Evolutionary conservation across 2,329 filamentous ascomycete genomes (phyloP), one percentile per base, ranked within the genome.

Genomic region (Berkeleyomyces basicola): DNA sequence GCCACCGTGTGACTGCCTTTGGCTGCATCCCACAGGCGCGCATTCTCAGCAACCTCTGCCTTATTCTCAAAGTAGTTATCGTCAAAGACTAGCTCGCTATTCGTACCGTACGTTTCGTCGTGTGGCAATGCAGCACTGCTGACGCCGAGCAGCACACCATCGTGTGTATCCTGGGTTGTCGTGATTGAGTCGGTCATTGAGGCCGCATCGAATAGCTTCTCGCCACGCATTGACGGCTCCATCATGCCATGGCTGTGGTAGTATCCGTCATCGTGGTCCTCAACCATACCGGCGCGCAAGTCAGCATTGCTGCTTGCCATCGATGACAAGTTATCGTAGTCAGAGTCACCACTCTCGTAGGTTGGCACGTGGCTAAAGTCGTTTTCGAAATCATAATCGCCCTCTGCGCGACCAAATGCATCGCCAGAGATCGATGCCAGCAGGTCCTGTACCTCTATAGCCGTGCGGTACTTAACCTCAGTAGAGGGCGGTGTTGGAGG

Each of bases 341-440:
- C 71, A 49, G 69, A 70, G 31, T 74, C 72, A 23, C 72, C 69
- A 14, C 74, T 74, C 3, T 77, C 75, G 63, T 79, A 75, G 61
- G 79, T 77, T 59, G 78, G 74, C 1, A 78, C 79, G 7, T 79
- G 73, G 1, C 77, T 78, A 70, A 86, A 86, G 66, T 83, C 84
- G 65, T 81, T 80, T 66, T 84, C 84, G 67, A 81, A 81, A 65
- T 83, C 79, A 66, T 82, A 85, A 47, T 82, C 79, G 7, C 81
- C 81, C 66, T 83, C 79, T 0, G 81, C 76, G 64, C 73, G 78
- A 3, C 81, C 80, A 70, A 95, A 90, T 0, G 89, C 88, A 71
- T 96, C 88, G 1, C 88, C 88, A 5, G 88, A 88, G 67, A 99
- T 90, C 0, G 92, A 96, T 4, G 90, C 86, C 65, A 99, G 81